These are phyloP conservation scores for Salicornia ramosissima DNA, from an alignment of 148 eudicot species.

Conservation along the genomic window DNA sequence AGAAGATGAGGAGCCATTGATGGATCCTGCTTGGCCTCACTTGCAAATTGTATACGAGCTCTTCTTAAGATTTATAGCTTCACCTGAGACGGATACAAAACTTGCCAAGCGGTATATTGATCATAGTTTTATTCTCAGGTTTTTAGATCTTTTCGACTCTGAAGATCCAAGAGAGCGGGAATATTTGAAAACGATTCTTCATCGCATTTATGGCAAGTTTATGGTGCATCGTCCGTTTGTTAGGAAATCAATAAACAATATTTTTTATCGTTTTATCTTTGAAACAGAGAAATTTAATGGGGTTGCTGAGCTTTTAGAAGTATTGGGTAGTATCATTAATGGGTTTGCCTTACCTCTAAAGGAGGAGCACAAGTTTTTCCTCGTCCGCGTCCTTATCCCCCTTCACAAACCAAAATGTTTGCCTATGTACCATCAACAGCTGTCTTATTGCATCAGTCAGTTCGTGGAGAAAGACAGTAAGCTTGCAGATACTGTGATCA, in stretches of 20 bases:
- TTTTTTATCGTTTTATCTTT: constrained; percentile 75
- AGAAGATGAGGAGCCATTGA: constrained; percentile 81
- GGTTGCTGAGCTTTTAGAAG: constrained; percentile 82
- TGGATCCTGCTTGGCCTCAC: constrained; percentile 98
- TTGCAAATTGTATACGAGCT: constrained; percentile 84
- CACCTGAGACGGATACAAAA: constrained; percentile 84
- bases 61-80: constrained; percentile 75
- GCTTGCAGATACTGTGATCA: constrained; percentile 84
- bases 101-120: constrained; percentile 77
- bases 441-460: constrained; percentile 82
- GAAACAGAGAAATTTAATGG: constrained; percentile 92
- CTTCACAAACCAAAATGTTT: constrained; percentile 87
- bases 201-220: constrained; percentile 82
- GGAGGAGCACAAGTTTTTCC: constrained; percentile 89
- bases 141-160: constrained; percentile 79
- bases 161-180: constrained; percentile 91
- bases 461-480: constrained; percentile 91
- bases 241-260: constrained; percentile 78
- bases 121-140: constrained; percentile 64
- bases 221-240: constrained; percentile 91
- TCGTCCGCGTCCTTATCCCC: constrained; percentile 72
- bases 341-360: constrained; percentile 90
- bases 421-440: constrained; percentile 81
- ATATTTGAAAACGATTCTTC: constrained; percentile 75
- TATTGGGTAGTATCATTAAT: constrained; percentile 83